Conservation (phyloP, 75 land plant species). For the Pseudotsuga menziesii region DNA sequence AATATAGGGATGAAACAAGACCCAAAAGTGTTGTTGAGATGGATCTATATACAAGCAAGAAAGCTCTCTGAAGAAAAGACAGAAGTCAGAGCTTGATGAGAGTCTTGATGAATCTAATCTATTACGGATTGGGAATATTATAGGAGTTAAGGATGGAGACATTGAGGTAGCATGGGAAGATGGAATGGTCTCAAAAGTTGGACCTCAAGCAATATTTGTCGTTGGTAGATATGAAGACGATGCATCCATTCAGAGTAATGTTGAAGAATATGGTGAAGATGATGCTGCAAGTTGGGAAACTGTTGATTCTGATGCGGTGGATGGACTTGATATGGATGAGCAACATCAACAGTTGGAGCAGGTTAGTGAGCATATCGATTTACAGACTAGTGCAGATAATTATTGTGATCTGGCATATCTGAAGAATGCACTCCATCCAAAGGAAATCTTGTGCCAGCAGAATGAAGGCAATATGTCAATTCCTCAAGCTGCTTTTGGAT, state of each 20-base stretch:
- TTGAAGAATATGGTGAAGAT: slow-evolving; percentile 19
- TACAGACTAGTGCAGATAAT: slow-evolving; percentile 7
- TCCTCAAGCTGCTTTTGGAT: slow-evolving; percentile 51
- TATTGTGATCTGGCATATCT: too few species aligned
- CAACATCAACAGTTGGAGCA: not conserved
- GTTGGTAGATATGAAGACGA: slow-evolving; percentile 33
- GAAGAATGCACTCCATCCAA: not conserved
- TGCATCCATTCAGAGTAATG: slow-evolving; percentile 12
- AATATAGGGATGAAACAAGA: too few species aligned
- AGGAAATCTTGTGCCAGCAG: slow-evolving; percentile 20
- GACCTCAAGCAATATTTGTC: slow-evolving; percentile 41
- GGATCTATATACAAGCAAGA: too few species aligned
- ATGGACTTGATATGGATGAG: slow-evolving; percentile 6
- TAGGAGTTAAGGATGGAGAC: slow-evolving; percentile 63
- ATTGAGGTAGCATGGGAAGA: slow-evolving; percentile 85
- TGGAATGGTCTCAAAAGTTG: slow-evolving; percentile 66
- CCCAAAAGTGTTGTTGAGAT: too few species aligned
- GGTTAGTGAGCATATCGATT: not conserved
- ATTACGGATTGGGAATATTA: slow-evolving; percentile 66
- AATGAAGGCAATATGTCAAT: slow-evolving; percentile 34
- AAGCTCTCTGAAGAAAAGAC: not conserved
- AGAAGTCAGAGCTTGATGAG: not conserved
- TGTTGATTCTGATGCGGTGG: slow-evolving; percentile 19
- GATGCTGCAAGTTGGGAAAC: slow-evolving; percentile 49
- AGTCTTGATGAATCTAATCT: slow-evolving; percentile 14